phyloP scores from a whole-genome alignment of 192 early-diverging fungal species.

The Coemansia sp. region DNA sequence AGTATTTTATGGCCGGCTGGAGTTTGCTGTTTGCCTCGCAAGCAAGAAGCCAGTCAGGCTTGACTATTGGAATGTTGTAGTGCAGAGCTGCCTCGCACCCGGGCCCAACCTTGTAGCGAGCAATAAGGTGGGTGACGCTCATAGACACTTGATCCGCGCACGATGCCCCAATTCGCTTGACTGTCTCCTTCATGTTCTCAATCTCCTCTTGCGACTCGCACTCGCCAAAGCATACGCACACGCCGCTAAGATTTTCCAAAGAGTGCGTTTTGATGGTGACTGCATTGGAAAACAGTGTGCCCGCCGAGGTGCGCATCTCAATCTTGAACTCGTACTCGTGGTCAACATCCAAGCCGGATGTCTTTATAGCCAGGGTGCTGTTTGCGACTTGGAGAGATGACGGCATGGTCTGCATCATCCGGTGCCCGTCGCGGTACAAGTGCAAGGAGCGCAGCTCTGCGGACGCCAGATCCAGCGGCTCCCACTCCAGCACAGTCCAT shows the following conservation, averaged over 20 bases:
- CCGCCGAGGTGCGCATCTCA: slow-evolving; percentile 90
- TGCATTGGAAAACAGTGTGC: slow-evolving; percentile 73
- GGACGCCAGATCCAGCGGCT: slow-evolving; percentile 76
- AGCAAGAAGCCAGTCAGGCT: slow-evolving; percentile 90
- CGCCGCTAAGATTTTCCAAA: slow-evolving; percentile 96
- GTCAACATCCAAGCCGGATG: slow-evolving; percentile 87
- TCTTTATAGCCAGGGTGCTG: slow-evolving; percentile 56
- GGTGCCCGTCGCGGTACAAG: slow-evolving; percentile 85
- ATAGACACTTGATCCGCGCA: slow-evolving; percentile 81
- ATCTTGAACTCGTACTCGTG: slow-evolving; percentile 88
- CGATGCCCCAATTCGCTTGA: slow-evolving; percentile 81
- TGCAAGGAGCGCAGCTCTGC: slow-evolving; percentile 84
- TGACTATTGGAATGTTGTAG: slow-evolving; percentile 92
- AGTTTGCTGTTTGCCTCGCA: slow-evolving; percentile 88
- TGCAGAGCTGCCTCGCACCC: slow-evolving; percentile 86
- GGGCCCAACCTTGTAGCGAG: slow-evolving; percentile 75
- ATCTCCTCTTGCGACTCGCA: slow-evolving; percentile 76
- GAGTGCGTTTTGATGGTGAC: slow-evolving; percentile 80
- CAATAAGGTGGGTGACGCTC: slow-evolving; percentile 91
- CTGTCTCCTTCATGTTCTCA: slow-evolving; percentile 68
- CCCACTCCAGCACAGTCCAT: slow-evolving; percentile 87
- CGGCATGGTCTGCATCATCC: slow-evolving; percentile 63
- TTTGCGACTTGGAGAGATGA: slow-evolving; percentile 32
- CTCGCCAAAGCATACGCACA: slow-evolving; percentile 90
- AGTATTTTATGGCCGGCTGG: slow-evolving; percentile 61